Evolutionary conservation across 176 grass and related monocot genomes (phyloP), one percentile per base, ranked within the genome.

Genomic region (Themeda triandra): DNA sequence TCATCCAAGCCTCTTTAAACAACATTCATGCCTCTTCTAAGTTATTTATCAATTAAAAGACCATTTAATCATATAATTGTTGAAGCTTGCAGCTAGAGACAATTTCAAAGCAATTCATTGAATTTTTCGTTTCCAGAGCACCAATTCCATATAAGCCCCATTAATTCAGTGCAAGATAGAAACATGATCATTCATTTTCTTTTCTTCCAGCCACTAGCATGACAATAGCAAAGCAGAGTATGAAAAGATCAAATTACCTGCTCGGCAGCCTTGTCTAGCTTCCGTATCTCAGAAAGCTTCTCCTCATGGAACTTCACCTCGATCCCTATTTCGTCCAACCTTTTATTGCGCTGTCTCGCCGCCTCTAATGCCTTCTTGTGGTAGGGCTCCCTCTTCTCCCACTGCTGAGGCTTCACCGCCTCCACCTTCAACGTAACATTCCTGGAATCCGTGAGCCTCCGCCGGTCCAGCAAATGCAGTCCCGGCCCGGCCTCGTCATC

Each of bases 161-260:
- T 4, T 46, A 68, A 66, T 23, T 66, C 0, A 73, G 17, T 12
- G 40, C 3, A 46, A 79, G 23, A 80, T 5, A 10, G 1, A 60
- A 28, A 60, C 8, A 37, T 69, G 33, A 45, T 54, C 23, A 39
- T 4, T 58, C 21, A 23, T 54, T n/a, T 21, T 63, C 54, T 53
- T 23, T 54, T 53, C 28, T 81, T 24, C 40, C 39, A 71, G 74
- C 32, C 31, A 41, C 24, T 32, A 63, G 19, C 10, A 76, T 49
- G 56, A 33, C 21, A 82, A 24, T 17, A 78, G 18, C 73, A 78
- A 37, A 59, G 13, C 35, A 84, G 74, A 45, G 23, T 18, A 13
- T 18, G 81, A 58, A 56, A 62, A 11, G 10, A 31, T 28, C 0
- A 59, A 65, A 78, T 6, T 84, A 93, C 91, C 88, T 88, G 82